A percentile compares a stretch with the other conserved stretches of the same genome.
phyloP scores from a whole-genome alignment of 345 rosid species.

The Lumnitzera racemosa region DNA sequence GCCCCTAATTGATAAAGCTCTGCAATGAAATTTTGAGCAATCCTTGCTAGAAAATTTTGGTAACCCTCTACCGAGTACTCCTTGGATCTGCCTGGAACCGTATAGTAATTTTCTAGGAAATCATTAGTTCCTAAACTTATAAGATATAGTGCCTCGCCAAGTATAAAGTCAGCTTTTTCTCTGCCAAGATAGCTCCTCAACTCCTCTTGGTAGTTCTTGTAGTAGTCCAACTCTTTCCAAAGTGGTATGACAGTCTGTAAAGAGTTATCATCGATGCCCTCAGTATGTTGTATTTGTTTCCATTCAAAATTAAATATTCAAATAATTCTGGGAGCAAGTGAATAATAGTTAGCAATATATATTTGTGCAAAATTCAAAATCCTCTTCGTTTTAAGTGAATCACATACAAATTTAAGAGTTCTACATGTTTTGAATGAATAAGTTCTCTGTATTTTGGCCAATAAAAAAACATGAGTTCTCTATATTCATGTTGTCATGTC shows the following conservation, averaged over 20 bases:
- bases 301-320: no score
- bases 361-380: no score
- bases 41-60: slow-evolving; percentile 43
- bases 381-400: no score
- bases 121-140: slow-evolving; percentile 86
- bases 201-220: slow-evolving; percentile 51
- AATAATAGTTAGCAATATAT: no score
- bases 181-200: slow-evolving; percentile 46
- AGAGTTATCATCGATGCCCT: neutral
- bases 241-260: slow-evolving; percentile 77
- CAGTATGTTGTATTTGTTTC: neutral
- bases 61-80: slow-evolving; percentile 39
- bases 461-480: no score
- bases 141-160: slow-evolving; percentile 53
- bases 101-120: slow-evolving; percentile 69
- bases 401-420: no score
- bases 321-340: no score
- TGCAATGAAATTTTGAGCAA: slow-evolving; percentile 43
- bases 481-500: no score
- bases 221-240: slow-evolving; percentile 74
- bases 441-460: no score
- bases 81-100: slow-evolving; percentile 28
- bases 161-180: slow-evolving; percentile 35
- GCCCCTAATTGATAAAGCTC: slow-evolving; percentile 63
- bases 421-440: no score